Base-by-base conservation (phyloP, 2,329 filamentous ascomycete species). In the Aureobasidium subglaciale region DNA sequence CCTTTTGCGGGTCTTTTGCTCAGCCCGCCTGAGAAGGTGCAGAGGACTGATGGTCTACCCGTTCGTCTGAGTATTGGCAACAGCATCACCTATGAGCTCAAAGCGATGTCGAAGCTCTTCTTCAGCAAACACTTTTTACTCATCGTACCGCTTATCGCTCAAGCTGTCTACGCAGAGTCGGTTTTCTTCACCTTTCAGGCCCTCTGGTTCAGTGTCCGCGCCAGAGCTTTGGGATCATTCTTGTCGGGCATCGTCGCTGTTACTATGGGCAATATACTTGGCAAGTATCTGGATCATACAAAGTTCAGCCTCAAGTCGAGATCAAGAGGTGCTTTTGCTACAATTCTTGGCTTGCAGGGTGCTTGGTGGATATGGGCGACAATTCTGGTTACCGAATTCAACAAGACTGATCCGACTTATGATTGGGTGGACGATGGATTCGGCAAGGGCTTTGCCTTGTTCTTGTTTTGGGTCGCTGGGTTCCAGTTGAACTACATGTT, bases 401-500 rank as follows among this genome's bases (percentile, higher is more conserved):
- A 74, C 15, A 67, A 71, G 10, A 79, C 78, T 0, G 70, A 74
- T 16, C 85, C 85, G 0, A 79, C 76, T 0, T 85, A 81, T 61
- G 87, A 90, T 66, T 90, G 86, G 87, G 63, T 65, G 0, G 77
- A 78, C 59, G 59, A 71, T 0, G 84, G 83, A 0, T 90, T 90
- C 55, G 85, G 85, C 0, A 74, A 75, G 35, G 83, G 77, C 0
- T 90, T 89, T 61, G 80, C 77, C 0, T 73, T 88, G 16, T 89
- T 86, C 66, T 63, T 90, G 5, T 80, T 90, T 61, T 76, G 87
- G 61, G 82, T 83, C 0, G 70, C 81, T 10, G 81, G 83, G 0
- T 89, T 89, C 62, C 86, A 89, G 68, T 61, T 88, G 7, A 89
- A 89, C 66, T 90, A 90, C 65, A 75, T 88, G 60, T 88, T 83